These are phyloP conservation scores for Penicillium sp. DNA, from an alignment of 2,329 filamentous ascomycete genomes.

Conservation along the genomic window DNA sequence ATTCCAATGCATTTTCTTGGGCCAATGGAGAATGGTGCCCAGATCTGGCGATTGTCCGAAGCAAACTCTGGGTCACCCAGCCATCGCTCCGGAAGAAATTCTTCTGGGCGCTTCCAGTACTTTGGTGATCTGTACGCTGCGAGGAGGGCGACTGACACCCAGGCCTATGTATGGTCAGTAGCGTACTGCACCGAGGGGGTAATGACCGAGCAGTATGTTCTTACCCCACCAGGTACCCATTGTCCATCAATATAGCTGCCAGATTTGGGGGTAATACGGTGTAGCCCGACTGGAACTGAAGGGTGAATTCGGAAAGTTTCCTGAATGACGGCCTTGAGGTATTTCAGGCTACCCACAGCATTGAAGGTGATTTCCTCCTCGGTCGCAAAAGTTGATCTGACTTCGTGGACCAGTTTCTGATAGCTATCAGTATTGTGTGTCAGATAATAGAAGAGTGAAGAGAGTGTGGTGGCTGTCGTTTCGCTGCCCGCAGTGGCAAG, in stretches of 20 bases:
- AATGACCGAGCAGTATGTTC: not conserved
- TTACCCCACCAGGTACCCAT: constrained; percentile 5
- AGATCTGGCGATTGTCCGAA: constrained; percentile 6
- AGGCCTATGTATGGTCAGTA: constrained; percentile 4
- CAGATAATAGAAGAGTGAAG: constrained; percentile 3
- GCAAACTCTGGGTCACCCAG: constrained; percentile 5
- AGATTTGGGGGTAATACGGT: not conserved
- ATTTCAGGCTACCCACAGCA: not conserved
- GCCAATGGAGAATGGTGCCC: constrained; percentile 11
- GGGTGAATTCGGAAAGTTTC: constrained; percentile 9
- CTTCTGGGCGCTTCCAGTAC: constrained; percentile 2
- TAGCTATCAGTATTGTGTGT: constrained; percentile 2
- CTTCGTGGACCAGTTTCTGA: not conserved
- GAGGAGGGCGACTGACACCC: constrained; percentile 8
- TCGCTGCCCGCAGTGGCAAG: not conserved
- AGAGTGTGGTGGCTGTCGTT: not conserved
- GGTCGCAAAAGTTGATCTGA: not conserved
- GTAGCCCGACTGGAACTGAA: constrained; percentile 1
- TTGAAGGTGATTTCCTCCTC: constrained; percentile 8
- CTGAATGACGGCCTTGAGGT: constrained; percentile 5
- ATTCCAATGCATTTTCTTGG: constrained; percentile 8
- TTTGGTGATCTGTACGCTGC: constrained; percentile 4
- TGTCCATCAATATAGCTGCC: not conserved
- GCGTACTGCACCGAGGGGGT: no score
- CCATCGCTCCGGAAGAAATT: constrained; percentile 12